Evolutionary conservation across 148 eudicot genomes (phyloP).

Genomic region (Rhododendron mucronatum): DNA sequence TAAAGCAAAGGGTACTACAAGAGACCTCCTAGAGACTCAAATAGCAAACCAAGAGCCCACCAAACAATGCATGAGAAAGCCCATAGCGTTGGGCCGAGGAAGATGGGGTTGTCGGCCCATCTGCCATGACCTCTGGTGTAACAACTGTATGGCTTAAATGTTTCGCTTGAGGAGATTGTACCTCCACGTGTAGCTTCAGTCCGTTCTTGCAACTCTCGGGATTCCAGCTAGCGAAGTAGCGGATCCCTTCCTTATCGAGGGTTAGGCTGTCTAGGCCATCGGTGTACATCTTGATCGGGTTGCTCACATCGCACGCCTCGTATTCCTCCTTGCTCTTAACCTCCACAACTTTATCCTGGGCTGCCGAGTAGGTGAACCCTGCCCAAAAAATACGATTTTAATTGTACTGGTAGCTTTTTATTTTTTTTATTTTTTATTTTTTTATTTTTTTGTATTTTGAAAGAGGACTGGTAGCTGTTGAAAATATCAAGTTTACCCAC

Average conservation of each 20-base stretch:
- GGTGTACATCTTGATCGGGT: slow-evolving; percentile 71
- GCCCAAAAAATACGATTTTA: not conserved
- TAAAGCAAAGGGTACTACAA: not conserved
- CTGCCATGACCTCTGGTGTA: slow-evolving; percentile 9
- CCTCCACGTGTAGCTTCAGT: slow-evolving; percentile 61
- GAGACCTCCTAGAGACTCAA: not conserved
- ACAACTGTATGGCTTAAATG: too few species aligned
- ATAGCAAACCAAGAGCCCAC: slow-evolving; percentile 26
- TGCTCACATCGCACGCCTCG: slow-evolving; percentile 55
- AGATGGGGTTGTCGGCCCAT: slow-evolving; percentile 27
- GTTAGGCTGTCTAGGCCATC: slow-evolving; percentile 40
- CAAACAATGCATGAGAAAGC: not conserved
- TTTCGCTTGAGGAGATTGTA: slow-evolving; percentile 24
- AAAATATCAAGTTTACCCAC: too few species aligned
- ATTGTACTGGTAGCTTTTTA: not conserved
- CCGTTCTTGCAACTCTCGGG: slow-evolving; percentile 64
- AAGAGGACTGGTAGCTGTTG: not conserved
- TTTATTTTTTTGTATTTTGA: too few species aligned
- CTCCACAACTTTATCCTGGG: slow-evolving; percentile 65
- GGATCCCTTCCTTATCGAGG: slow-evolving; percentile 50
- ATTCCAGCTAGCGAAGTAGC: slow-evolving; percentile 69
- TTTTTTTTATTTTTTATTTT: not conserved
- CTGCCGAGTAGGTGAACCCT: slow-evolving; percentile 71
- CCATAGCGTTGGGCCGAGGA: slow-evolving; percentile 17
- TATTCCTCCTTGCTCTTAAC: slow-evolving; percentile 50